Evolutionary conservation across 805 yeast species (phyloP).

Genomic region (Schizosaccharomyces lindneri): DNA sequence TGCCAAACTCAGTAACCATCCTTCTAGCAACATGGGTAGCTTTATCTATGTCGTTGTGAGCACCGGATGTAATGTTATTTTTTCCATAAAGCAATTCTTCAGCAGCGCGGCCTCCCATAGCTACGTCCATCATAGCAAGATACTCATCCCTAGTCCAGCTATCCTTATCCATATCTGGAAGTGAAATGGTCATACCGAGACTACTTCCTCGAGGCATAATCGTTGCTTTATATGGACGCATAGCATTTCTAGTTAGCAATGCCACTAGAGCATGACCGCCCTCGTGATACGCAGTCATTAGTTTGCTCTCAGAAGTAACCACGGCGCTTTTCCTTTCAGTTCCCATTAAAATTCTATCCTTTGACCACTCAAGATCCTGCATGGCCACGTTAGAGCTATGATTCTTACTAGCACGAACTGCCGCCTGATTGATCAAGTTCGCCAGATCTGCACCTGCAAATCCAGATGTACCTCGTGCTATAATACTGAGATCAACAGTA

Average conservation of each 20-base stretch:
- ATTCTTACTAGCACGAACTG: constrained; percentile 82
- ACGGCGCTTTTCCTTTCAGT: constrained; percentile 97
- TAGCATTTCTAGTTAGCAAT: constrained; percentile 77
- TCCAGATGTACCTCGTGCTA: constrained; percentile 96
- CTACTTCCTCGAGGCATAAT: constrained; percentile 93
- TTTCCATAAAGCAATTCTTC: constrained; percentile 81
- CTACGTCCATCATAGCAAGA: constrained; percentile 75
- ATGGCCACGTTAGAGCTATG: constrained; percentile 75
- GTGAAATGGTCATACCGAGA: constrained; percentile 84
- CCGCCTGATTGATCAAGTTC: constrained; percentile 94
- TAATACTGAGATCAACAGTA: constrained; percentile 63
- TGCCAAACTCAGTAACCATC: constrained; percentile 91
- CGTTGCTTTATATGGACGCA: constrained; percentile 88
- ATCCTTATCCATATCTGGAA: constrained; percentile 94
- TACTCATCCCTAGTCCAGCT: constrained; percentile 80
- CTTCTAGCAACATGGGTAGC: constrained; percentile 89
- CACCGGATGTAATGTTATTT: constrained; percentile 84
- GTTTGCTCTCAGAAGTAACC: constrained; percentile 78
- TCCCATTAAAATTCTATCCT: constrained; percentile 91
- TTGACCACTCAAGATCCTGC: constrained; percentile 95
- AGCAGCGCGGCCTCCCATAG: constrained; percentile 97
- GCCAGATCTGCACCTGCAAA: constrained; percentile 93
- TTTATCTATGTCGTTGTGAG: constrained; percentile 67
- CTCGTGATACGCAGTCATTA: constrained; percentile 91
- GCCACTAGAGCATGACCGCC: constrained; percentile 99